Evolutionary conservation across 108 stramenopile species (phyloP).

Genomic region (Cyclotella distinguenda): DNA sequence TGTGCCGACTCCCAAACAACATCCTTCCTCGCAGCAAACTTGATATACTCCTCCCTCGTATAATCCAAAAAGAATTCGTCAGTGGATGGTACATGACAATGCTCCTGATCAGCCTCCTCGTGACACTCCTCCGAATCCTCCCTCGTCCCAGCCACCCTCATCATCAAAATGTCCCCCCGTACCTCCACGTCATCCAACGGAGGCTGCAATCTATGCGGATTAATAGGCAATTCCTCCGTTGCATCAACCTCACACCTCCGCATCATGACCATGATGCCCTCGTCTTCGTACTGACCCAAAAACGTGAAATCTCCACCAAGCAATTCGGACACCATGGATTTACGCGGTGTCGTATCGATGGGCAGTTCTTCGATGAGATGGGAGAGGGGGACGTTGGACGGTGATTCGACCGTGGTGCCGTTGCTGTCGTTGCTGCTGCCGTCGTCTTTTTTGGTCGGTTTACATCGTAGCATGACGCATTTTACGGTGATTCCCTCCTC

Average conservation of each 20-base stretch:
- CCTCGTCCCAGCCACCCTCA: constrained; percentile 72
- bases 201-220: constrained; percentile 79
- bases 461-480: constrained; percentile 64
- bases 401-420: not conserved
- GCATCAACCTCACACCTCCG: constrained; percentile 46
- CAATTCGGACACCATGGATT: constrained; percentile 54
- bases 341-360: constrained; percentile 83
- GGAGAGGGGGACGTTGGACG: constrained; percentile 16
- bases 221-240: constrained; percentile 43
- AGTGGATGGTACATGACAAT: constrained; percentile 42
- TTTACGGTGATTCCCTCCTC: constrained; percentile 77
- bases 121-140: constrained; percentile 54
- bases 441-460: constrained; percentile 10
- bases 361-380: constrained; percentile 66
- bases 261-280: constrained; percentile 79
- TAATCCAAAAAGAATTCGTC: constrained; percentile 90
- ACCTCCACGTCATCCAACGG: constrained; percentile 67
- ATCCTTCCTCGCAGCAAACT: constrained; percentile 82
- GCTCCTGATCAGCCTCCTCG: constrained; percentile 40
- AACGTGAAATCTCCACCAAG: constrained; percentile 84
- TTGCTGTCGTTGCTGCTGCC: constrained; percentile 3
- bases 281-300: constrained; percentile 83
- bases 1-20: constrained; percentile 45
- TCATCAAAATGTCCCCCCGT: constrained; percentile 75
- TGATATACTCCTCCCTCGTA: constrained; percentile 66